A percentile compares a stretch with the other conserved stretches of the same genome.
Evolutionary conservation across 148 eudicot species (phyloP).

Genomic region (Hydrangea macrophylla): DNA sequence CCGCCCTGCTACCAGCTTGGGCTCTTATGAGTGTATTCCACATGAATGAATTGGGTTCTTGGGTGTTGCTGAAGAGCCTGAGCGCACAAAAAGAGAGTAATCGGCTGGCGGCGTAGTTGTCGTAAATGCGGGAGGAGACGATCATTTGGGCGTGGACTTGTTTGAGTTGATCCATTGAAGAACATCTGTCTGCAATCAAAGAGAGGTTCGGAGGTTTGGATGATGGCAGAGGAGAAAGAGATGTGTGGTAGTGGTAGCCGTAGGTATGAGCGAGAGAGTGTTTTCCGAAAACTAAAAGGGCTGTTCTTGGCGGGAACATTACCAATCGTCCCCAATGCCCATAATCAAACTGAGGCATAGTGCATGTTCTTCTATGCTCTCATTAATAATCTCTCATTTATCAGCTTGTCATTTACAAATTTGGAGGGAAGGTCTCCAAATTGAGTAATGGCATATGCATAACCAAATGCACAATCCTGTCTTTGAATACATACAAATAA

Average conservation of each 20-base stretch:
- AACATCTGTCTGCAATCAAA: constrained; percentile 56
- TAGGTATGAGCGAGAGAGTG: not conserved
- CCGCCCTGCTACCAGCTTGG: too few species aligned
- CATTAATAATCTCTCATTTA: too few species aligned
- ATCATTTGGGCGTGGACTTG: constrained; percentile 81
- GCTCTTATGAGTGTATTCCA: constrained; percentile 80
- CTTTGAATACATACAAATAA: too few species aligned
- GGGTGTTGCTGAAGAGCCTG: constrained; percentile 39
- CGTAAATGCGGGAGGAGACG: constrained; percentile 49
- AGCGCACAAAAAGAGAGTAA: constrained; percentile 55
- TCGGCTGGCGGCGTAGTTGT: constrained; percentile 64
- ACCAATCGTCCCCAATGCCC: too few species aligned
- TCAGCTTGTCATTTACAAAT: too few species aligned
- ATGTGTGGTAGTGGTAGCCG: constrained; percentile 7
- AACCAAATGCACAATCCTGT: too few species aligned
- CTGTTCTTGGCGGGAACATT: constrained; percentile 25
- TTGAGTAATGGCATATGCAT: too few species aligned
- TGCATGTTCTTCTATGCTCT: too few species aligned
- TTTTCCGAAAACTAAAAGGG: constrained; percentile 8
- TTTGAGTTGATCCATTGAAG: constrained; percentile 53
- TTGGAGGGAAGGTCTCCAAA: too few species aligned
- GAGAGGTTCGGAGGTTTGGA: constrained; percentile 33
- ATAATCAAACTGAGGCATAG: too few species aligned
- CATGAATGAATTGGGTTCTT: constrained; percentile 59
- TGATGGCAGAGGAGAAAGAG: constrained; percentile 5